Base-by-base conservation (phyloP, 371 early-diverging fungal genomes). In the Nosema bombycis region DNA sequence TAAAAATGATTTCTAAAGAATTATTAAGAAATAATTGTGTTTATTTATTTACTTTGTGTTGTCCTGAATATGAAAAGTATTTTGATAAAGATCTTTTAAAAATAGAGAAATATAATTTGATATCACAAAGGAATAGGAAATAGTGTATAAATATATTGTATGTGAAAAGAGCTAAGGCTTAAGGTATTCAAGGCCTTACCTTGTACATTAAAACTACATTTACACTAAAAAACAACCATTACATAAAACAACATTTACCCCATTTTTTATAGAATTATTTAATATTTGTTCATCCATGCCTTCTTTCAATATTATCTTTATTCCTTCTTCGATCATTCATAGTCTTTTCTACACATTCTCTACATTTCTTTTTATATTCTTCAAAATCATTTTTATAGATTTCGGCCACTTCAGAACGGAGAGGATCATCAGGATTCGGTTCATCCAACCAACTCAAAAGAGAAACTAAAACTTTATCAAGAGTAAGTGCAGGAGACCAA, bases 401-500 rank as follows among this genome's bases (percentile, higher is more conserved):
- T 82, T 94, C 93, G 67, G 96, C 96, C 82, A 95, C 91, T 86
- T 96, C 96, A 56, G 96, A 94, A 23, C 95, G 93, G 66, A 95
- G 90, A 28, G 96, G 93, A 84, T 92, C 92, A 81, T 91, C 91
- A 46, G 98, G 96, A 86, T 97, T 97, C 72, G 98, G 96, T 87
- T 96, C 96, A 63, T 95, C 95, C 79, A 97, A 88, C 89, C 95
- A 88, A 65, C 94, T 94, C 84, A 95, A 92, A 79, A 97, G 93
- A 34, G 94, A 93, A 80, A 96, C 88, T 63, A 97, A 88, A 38
- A 96, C 95, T 85, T 92, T 95, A 36, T 90, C 88, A 70, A 97
- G 92, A 63, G 98, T 96, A 78, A 97, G 89, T 56, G 96, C 96
- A 75, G 98, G 98, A 65, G 94, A 94, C 98, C 98, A 97, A 83